Evolutionary conservation across 768 basidiomycete genomes (phyloP).

Genomic region (Agaricus subrufescens): DNA sequence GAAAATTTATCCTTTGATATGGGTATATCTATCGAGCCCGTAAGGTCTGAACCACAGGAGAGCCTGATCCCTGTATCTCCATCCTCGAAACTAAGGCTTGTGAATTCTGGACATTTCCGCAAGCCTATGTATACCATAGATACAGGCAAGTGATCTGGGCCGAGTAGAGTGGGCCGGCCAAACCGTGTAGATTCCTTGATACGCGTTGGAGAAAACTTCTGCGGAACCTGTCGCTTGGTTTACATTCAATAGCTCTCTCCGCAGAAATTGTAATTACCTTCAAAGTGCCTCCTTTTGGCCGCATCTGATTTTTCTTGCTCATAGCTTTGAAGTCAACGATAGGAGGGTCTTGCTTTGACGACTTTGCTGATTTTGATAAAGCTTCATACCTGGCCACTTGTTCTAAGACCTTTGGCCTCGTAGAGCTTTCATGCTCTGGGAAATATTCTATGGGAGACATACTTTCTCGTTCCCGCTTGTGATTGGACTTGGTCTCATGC

Average conservation of each 20-base stretch:
- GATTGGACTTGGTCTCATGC: neutral
- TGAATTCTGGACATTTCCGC: neutral
- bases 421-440: neutral
- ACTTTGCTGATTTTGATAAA: neutral
- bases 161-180: neutral
- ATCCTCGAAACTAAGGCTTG: neutral
- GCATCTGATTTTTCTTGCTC: conserved; percentile 1
- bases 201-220: neutral
- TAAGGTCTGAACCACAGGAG: neutral
- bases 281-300: neutral
- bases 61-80: neutral
- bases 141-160: neutral
- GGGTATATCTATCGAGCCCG: neutral
- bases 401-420: neutral
- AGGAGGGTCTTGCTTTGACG: neutral
- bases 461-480: neutral
- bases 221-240: neutral
- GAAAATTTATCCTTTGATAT: neutral
- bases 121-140: neutral
- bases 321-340: neutral
- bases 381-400: neutral
- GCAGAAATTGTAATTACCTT: neutral
- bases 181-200: neutral
- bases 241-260: neutral
- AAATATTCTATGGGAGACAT: conserved; percentile 1